phyloP scores from a whole-genome alignment of 495 filamentous ascomycete species.

The Hypoxylon fragiforme region DNA sequence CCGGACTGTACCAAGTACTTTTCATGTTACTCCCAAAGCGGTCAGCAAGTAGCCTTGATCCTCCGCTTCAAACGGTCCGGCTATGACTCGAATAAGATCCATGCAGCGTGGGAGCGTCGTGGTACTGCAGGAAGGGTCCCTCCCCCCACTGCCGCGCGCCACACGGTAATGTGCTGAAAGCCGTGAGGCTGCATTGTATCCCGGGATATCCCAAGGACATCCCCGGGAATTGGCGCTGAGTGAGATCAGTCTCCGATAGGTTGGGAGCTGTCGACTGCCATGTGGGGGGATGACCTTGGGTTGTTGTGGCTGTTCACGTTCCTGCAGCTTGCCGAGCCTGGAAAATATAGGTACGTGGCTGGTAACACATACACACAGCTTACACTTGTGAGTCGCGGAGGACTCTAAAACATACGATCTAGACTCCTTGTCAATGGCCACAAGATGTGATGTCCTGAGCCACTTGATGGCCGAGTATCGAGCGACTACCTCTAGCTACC shows the following conservation, averaged over 20 bases:
- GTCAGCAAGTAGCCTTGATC: neutral
- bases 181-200: slow-evolving; percentile 2
- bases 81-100: slow-evolving; percentile 3
- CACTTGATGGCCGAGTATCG: slow-evolving; percentile 15
- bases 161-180: slow-evolving; percentile 11
- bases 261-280: slow-evolving; percentile 10
- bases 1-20: slow-evolving; percentile 2
- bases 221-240: slow-evolving; percentile 16
- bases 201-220: slow-evolving; percentile 2
- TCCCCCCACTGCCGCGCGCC: slow-evolving; percentile 17
- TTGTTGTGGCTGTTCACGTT: slow-evolving; percentile 7
- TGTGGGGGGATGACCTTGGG: slow-evolving; percentile 13
- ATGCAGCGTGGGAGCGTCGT: neutral
- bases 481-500: neutral
- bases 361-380: slow-evolving; percentile 6
- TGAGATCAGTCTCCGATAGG: slow-evolving; percentile 21
- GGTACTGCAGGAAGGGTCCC: slow-evolving; percentile 16
- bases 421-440: too few relatives aligned
- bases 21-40: slow-evolving; percentile 6
- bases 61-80: slow-evolving; percentile 1
- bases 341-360: slow-evolving; percentile 11
- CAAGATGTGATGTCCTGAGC: neutral
- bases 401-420: slow-evolving; percentile 10
- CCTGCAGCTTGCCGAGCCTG: slow-evolving; percentile 17
- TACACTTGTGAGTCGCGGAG: slow-evolving; percentile 5